A percentile compares a stretch with the other conserved stretches of the same genome.
Conservation (phyloP, 768 basidiomycete species). For the Gautieria morchelliformis region DNA sequence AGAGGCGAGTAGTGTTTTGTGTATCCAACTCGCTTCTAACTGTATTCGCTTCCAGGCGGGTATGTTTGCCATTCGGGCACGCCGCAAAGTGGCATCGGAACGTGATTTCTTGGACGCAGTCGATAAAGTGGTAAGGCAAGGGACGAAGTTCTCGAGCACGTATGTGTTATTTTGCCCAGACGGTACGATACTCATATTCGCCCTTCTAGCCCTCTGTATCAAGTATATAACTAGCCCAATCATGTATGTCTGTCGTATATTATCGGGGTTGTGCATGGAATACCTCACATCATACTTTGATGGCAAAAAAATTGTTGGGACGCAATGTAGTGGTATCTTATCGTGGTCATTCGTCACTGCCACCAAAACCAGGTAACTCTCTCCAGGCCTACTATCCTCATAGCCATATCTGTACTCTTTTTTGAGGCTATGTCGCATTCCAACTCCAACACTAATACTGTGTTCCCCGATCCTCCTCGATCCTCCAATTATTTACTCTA, state of each 20-base stretch:
- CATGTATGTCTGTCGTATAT: not conserved
- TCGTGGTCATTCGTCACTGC: no score
- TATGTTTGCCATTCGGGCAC: constrained; percentile 98
- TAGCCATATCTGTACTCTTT: no score
- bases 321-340: no score
- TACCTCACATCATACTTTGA: not conserved
- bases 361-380: no score
- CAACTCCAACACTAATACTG: no score
- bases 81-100: constrained; percentile 94
- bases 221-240: constrained; percentile 77
- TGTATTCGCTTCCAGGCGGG: constrained; percentile 54
- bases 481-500: no score
- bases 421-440: no score
- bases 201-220: constrained; percentile 63
- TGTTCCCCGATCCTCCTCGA: no score
- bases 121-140: constrained; percentile 96
- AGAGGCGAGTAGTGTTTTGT: constrained; percentile 48
- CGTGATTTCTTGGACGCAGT: constrained; percentile 96
- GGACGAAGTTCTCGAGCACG: constrained; percentile 97
- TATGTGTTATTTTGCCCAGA: constrained; percentile 32
- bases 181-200: constrained; percentile 8
- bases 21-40: not conserved
- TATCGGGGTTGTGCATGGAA: not conserved
- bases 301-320: no score
- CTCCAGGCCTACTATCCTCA: no score